phyloP scores from a whole-genome alignment of 2,329 filamentous ascomycete species.

The Periconia macrospinosa region DNA sequence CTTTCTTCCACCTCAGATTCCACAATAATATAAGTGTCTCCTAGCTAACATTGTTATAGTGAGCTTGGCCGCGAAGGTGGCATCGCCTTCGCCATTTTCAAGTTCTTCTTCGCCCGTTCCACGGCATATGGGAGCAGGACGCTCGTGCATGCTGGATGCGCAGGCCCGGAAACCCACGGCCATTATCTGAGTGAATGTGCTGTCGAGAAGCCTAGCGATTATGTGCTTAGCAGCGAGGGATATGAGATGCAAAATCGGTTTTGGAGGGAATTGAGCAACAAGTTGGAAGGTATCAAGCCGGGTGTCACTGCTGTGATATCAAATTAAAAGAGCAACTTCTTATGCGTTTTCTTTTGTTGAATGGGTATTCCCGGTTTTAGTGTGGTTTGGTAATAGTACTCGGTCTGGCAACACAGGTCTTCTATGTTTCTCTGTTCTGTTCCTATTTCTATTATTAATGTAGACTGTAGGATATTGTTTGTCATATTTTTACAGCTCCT shows the following conservation, averaged over 20 bases:
- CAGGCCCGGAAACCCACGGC: slow-evolving; percentile 43
- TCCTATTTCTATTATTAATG: not conserved
- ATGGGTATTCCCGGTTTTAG: too few relatives aligned
- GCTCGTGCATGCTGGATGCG: slow-evolving; percentile 43
- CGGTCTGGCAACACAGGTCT: too few relatives aligned
- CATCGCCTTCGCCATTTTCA: slow-evolving; percentile 10
- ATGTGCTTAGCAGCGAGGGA: slow-evolving; percentile 43
- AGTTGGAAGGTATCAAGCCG: slow-evolving; percentile 42
- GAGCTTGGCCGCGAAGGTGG: slow-evolving; percentile 24
- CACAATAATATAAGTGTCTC: not conserved
- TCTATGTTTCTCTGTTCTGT: too few relatives aligned
- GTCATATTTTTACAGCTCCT: not conserved
- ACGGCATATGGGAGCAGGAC: slow-evolving; percentile 47
- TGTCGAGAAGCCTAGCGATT: slow-evolving; percentile 27
- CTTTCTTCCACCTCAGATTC: not conserved
- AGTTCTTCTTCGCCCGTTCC: slow-evolving; percentile 33
- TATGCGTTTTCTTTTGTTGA: too few relatives aligned
- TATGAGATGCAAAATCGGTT: slow-evolving; percentile 38
- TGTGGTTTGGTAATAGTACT: too few relatives aligned
- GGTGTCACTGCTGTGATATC: slow-evolving; percentile 24
- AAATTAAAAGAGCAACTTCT: too few relatives aligned
- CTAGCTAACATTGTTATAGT: slow-evolving; percentile 10
- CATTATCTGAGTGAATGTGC: slow-evolving; percentile 43
- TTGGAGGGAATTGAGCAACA: slow-evolving; percentile 44
- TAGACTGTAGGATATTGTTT: not conserved